Conservation (phyloP, 164 flowering plant species). For the Tetrastigma voinierianum region DNA sequence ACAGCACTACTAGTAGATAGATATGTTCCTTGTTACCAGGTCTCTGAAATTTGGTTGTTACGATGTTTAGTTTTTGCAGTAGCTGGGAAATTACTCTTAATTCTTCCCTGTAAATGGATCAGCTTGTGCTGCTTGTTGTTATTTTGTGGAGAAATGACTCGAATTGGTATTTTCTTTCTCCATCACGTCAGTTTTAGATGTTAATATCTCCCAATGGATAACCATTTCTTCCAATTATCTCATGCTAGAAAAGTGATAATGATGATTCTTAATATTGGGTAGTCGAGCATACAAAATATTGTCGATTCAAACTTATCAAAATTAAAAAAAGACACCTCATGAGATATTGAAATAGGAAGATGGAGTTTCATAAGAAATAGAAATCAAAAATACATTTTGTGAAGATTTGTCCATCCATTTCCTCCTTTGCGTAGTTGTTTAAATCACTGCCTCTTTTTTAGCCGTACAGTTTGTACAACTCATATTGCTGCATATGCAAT, state of each 20-base stretch:
- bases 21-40: neutral
- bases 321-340: too few relatives aligned
- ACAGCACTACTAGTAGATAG: too few relatives aligned
- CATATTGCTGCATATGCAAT: too few relatives aligned
- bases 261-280: neutral
- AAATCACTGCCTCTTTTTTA: too few relatives aligned
- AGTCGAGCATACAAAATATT: neutral
- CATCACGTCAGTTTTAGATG: neutral
- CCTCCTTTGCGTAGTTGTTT: too few relatives aligned
- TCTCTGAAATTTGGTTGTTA: neutral
- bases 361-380: too few relatives aligned
- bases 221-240: neutral
- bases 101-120: neutral
- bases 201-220: neutral
- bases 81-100: neutral
- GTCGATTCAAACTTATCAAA: too few relatives aligned
- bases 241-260: neutral
- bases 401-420: too few relatives aligned
- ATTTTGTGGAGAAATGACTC: neutral
- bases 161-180: neutral
- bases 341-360: too few relatives aligned
- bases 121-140: neutral
- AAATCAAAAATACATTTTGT: too few relatives aligned
- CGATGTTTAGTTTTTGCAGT: neutral
- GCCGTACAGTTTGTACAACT: too few relatives aligned